phyloP scores from a whole-genome alignment of 176 grass and related monocot species.

The Cenchrus americanus region DNA sequence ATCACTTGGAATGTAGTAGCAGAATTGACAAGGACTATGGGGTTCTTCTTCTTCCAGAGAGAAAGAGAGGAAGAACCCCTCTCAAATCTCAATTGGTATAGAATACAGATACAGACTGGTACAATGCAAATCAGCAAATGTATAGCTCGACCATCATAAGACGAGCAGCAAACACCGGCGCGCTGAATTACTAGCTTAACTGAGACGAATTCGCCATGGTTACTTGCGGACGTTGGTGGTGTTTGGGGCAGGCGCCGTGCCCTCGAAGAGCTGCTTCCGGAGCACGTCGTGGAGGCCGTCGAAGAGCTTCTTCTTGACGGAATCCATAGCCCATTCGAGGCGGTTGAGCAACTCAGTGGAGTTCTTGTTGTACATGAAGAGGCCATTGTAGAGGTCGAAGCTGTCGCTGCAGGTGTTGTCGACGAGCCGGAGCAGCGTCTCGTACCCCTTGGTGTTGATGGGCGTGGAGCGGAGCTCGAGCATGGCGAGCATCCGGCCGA shows the following conservation, averaged over 20 bases:
- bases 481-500: conserved; percentile 73
- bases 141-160: not conserved
- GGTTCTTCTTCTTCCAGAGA: not conserved
- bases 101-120: conserved; percentile 29
- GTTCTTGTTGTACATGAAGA: conserved; percentile 98
- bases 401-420: conserved; percentile 95
- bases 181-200: not conserved
- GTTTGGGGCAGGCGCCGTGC: conserved; percentile 27
- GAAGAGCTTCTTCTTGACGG: conserved; percentile 79
- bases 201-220: not conserved
- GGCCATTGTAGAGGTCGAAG: conserved; percentile 90
- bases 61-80: not conserved
- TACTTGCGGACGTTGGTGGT: conserved; percentile 46
- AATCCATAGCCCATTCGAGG: conserved; percentile 75
- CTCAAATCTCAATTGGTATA: not conserved
- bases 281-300: conserved; percentile 72
- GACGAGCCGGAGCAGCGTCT: conserved; percentile 74
- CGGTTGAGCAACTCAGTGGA: conserved; percentile 85
- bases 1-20: not conserved
- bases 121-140: not conserved
- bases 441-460: conserved; percentile 79
- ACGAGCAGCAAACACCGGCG: not conserved
- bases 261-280: conserved; percentile 73
- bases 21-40: not conserved
- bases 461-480: conserved; percentile 57